A percentile compares a stretch with the other conserved stretches of the same genome.
These are phyloP conservation scores for Monosporozyma aerobia DNA, from an alignment of 805 yeast species.

Conservation along the genomic window DNA sequence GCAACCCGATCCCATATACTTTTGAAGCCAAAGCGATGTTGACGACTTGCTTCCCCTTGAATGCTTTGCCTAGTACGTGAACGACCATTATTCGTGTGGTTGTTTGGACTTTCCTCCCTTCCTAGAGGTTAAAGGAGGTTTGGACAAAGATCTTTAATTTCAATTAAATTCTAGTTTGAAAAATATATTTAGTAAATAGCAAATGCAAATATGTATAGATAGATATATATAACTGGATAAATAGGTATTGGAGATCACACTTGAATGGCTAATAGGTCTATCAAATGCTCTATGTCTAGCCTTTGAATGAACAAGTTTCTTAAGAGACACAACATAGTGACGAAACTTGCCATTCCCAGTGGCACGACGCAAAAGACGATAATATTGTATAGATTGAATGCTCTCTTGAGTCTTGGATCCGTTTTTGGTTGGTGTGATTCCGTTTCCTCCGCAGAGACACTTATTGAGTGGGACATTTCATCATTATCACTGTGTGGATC, in stretches of 20 bases:
- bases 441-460: neutral
- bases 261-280: conserved; percentile 10
- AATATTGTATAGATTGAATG: conserved; percentile 79
- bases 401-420: conserved; percentile 32
- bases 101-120: neutral
- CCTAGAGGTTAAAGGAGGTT: neutral
- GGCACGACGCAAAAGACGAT: conserved; percentile 98
- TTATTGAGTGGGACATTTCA: neutral
- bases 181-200: neutral
- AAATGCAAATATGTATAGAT: neutral
- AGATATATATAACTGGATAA: neutral
- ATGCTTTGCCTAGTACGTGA: conserved; percentile 43
- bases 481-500: neutral
- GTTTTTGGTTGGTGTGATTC: neutral
- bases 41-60: conserved; percentile 34
- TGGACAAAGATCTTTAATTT: no score
- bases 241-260: neutral
- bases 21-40: conserved; percentile 63
- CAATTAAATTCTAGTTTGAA: no score
- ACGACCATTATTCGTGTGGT: conserved; percentile 37
- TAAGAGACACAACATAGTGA: conserved; percentile 80
- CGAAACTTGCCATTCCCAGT: conserved; percentile 85
- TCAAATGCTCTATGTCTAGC: conserved; percentile 42
- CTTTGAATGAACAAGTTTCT: conserved; percentile 68
- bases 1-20: conserved; percentile 79